Conservation (phyloP, 768 basidiomycete genomes). For the Trametopsis cervina region DNA sequence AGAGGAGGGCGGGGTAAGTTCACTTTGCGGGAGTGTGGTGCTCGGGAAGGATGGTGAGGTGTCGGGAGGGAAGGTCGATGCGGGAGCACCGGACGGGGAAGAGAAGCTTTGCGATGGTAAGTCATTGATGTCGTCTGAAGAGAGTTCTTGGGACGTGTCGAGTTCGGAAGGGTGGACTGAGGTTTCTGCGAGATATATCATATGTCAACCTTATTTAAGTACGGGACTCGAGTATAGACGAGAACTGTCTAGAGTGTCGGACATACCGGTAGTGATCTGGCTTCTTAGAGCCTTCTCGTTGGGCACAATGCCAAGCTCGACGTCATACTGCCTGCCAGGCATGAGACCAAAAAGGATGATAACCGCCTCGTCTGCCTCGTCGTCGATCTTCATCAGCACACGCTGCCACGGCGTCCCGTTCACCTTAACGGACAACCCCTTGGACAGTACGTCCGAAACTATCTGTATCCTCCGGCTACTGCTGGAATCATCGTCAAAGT, state of each 20-base stretch:
- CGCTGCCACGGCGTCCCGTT: conserved; percentile 75
- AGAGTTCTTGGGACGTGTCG: background rate
- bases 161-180: too few relatives aligned
- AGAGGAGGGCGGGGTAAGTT: conserved; percentile 9
- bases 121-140: background rate
- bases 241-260: background rate
- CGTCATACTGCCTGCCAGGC: conserved; percentile 86
- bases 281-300: conserved; percentile 49
- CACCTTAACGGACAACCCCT: conserved; percentile 73
- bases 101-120: background rate
- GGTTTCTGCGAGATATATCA: too few relatives aligned
- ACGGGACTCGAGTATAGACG: too few relatives aligned
- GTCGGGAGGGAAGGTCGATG: background rate
- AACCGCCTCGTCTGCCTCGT: conserved; percentile 78
- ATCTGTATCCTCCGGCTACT: conserved; percentile 25
- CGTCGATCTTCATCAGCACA: conserved; percentile 74
- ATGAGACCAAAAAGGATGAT: conserved; percentile 87
- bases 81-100: too few relatives aligned
- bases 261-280: conserved; percentile 55
- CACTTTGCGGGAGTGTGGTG: background rate
- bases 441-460: conserved; percentile 61
- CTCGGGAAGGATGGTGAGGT: background rate
- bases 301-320: conserved; percentile 72
- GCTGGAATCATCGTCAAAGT: conserved; percentile 24
- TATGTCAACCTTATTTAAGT: too few relatives aligned